These are phyloP conservation scores for Aspergillus haitiensis DNA, from an alignment of 495 filamentous ascomycete species.

Conservation along the genomic window DNA sequence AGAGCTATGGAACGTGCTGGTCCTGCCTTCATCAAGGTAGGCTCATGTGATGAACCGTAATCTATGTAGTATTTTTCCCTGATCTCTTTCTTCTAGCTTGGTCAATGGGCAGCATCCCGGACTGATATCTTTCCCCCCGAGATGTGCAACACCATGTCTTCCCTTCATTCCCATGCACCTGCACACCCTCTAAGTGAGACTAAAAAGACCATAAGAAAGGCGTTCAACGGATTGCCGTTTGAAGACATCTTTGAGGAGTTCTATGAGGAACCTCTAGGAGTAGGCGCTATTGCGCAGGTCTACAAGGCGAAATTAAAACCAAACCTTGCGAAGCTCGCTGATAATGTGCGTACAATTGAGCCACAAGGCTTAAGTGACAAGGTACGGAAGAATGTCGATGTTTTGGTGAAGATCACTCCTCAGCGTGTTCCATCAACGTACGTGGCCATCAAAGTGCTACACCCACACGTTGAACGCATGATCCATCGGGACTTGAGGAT, in stretches of 20 bases:
- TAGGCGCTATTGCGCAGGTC: constrained; percentile 96
- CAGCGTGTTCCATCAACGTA: constrained; percentile 85
- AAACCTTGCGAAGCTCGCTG: constrained; percentile 64
- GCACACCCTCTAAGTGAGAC: constrained; percentile 84
- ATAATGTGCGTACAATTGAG: constrained; percentile 51
- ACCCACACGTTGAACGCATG: constrained; percentile 84
- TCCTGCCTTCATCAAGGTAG: constrained; percentile 96
- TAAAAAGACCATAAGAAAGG: constrained; percentile 71
- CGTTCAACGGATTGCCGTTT: constrained; percentile 77
- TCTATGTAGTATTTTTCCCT: not conserved
- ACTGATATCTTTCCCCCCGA: constrained; percentile 96
- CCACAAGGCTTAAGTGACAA: constrained; percentile 60
- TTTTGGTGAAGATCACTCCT: constrained; percentile 79
- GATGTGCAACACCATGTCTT: constrained; percentile 91
- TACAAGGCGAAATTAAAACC: constrained; percentile 93
- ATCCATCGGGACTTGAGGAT: constrained; percentile 89
- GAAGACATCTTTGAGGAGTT: constrained; percentile 98
- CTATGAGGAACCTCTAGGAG: constrained; percentile 83
- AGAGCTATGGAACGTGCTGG: constrained; percentile 89
- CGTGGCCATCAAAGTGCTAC: constrained; percentile 95
- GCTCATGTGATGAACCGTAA: constrained; percentile 2
- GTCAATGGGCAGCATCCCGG: constrained; percentile 98
- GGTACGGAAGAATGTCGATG: constrained; percentile 79
- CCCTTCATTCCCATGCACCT: constrained; percentile 89
- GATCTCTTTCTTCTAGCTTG: constrained; percentile 58